Base-by-base conservation (phyloP, 148 eudicot genomes). In the Camellia granthamiana region DNA sequence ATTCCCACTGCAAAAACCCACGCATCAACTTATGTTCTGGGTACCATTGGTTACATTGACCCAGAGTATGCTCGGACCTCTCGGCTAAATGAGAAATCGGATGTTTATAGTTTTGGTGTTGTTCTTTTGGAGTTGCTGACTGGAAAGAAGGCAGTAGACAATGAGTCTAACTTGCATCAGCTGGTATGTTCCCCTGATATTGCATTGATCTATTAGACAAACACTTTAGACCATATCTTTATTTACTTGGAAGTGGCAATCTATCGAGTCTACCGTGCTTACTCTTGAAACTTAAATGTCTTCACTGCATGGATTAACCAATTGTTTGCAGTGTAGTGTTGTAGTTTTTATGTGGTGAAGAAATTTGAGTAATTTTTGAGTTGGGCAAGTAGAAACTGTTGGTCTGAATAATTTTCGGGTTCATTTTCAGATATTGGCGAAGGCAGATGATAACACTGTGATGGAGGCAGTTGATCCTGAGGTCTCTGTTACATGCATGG, bases 31-130 rank as follows among this genome's bases (percentile, higher is more conserved):
- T 86, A 84, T 77, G 91, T 91, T 44, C 58, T 91, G 44, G 95
- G 95, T 16, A 91, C 95, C 3, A 90, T 91, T 64, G 95, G 95
- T 60, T 91, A 91, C 81, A 91, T 91, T 15, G 95, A 91, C 79
- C 95, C 95, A 3, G 92, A 91, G 74, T 91, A 91, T 77, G 95
- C 93, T 11, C 81, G 91, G 49, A 91, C 95, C 30, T 90, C 92
- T 66, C 82, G 95, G 77, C 74, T 91, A 5, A 91, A 88, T 13
- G 95, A 88, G 61, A 91, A 90, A 49, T 91, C 95, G 2, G 95
- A 91, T 86, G 92, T 90, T 51, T 91, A 91, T 60, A 91, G 95
- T 81, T 91, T 90, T 70, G 95, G 95, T 7, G 80, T 91, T 56
- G 95, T 91, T 59, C 91, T 91, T 66, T 80, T 91, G 76, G 95